These are phyloP conservation scores for Colletotrichum eleusines DNA, from an alignment of 2,329 filamentous ascomycete genomes.

Conservation along the genomic window DNA sequence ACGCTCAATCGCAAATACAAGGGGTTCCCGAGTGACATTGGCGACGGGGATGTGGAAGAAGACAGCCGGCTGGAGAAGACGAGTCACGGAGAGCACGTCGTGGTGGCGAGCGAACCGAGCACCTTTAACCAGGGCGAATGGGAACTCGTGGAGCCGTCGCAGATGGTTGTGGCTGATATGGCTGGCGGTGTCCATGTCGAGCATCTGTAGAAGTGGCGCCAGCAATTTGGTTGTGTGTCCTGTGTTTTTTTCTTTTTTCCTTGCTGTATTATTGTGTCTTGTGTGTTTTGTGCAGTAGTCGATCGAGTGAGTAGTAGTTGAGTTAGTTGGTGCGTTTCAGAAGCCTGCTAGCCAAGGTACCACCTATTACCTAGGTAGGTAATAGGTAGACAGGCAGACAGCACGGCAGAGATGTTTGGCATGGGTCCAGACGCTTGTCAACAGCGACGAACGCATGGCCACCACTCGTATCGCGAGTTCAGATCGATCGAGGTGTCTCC, in stretches of 20 bases:
- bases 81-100: constrained; percentile 17
- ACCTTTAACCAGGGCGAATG: constrained; percentile 28
- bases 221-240: background rate
- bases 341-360: background rate
- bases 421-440: background rate
- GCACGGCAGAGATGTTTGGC: background rate
- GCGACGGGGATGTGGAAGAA: background rate
- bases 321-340: background rate
- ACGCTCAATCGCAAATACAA: constrained; percentile 35
- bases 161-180: constrained; percentile 31
- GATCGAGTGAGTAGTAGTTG: background rate
- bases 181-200: background rate
- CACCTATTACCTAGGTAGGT: too few species aligned
- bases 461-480: background rate
- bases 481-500: background rate
- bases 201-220: background rate
- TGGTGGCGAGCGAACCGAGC: constrained; percentile 35
- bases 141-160: constrained; percentile 24
- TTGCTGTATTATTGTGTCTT: background rate
- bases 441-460: background rate
- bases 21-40: constrained; percentile 16
- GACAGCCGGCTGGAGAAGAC: constrained; percentile 19
- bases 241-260: too few species aligned
- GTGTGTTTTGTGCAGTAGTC: background rate
- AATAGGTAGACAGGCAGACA: too few species aligned